Percentiles rank a stretch among this genome's conserved stretches.
Conservation (phyloP, 139 green algal genomes). For the Parachlorella kessleri region DNA sequence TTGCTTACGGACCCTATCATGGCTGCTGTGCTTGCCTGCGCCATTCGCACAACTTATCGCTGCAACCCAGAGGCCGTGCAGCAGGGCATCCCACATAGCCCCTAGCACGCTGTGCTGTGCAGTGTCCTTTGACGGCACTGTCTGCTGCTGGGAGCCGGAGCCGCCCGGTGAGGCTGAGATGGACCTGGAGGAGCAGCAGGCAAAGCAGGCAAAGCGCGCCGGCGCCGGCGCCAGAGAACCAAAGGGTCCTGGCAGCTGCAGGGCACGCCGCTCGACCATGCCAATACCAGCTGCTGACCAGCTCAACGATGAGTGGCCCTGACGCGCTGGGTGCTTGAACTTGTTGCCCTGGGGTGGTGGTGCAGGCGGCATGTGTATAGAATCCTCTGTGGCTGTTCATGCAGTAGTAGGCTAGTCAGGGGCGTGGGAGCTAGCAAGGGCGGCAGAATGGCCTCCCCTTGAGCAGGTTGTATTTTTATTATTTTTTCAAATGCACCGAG, state of each 20-base stretch:
- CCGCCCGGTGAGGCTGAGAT: slow-evolving; percentile 7
- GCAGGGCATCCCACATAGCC: too few species aligned
- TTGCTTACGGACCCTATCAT: neutral
- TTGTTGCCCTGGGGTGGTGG: too few species aligned
- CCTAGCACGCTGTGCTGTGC: too few species aligned
- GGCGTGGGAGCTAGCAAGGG: too few species aligned
- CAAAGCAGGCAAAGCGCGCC: neutral
- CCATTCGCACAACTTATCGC: neutral
- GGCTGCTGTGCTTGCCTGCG: neutral
- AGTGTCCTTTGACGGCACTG: slow-evolving; percentile 81
- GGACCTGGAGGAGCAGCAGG: slow-evolving; percentile 12
- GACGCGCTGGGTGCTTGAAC: too few species aligned
- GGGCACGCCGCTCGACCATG: neutral
- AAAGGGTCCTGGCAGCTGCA: too few species aligned
- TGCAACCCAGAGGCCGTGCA: neutral
- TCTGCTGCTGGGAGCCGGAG: slow-evolving; percentile 61
- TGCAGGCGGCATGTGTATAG: too few species aligned
- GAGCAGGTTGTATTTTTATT: too few species aligned
- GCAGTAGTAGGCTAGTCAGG: too few species aligned
- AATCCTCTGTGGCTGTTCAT: too few species aligned
- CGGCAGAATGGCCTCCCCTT: too few species aligned
- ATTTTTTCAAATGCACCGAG: too few species aligned
- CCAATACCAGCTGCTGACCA: neutral
- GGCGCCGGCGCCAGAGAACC: neutral
- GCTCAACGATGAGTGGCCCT: neutral